Base-by-base conservation (phyloP, 2,329 filamentous ascomycete genomes). In the Botrytis aclada region DNA sequence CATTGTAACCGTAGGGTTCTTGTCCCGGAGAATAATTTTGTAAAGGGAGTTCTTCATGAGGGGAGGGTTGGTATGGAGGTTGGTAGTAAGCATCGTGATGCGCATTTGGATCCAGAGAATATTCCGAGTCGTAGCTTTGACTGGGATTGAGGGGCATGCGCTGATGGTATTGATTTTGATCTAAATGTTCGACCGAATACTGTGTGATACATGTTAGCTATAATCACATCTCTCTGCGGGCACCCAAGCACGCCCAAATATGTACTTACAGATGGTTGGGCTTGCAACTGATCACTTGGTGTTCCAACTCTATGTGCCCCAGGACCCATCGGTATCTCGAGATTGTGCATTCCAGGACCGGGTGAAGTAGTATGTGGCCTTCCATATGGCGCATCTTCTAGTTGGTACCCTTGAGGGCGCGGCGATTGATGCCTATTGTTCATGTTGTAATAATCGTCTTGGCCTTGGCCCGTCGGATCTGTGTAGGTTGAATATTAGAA, bases 71-170 rank as follows among this genome's bases (percentile, higher is more conserved):
- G 82, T 97, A 97, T 1, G 93, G 92, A 77, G 92, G 89, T 78
- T 91, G 93, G 82, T 92, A 95, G 84, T 97, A 97, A 72, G 89
- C 88, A 82, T 97, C 93, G 80, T 96, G 93, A 79, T 97, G 94
- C 73, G 91, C 90, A 81, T 97, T 91, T 16, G 95, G 94, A 79
- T 94, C 90, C 74, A 97, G 83, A 6, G 90, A 86, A 81, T 96
- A 95, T 72, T 94, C 92, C 74, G 85, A 86, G 60, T 86, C 84
- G 76, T 88, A 87, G 74, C 85, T 82, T 63, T 82, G 82, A 71
- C 83, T 82, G 72, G 82, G 83, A 43, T 85, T 85, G 74, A 85
- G 82, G 72, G 84, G 83, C 73, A 85, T 82, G 74, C 83, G 83
- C 74, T 84, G 83, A 75, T 90, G 88, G 80, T 89, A 91, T 78